Percentiles rank a stretch among this genome's conserved stretches.
Conservation (phyloP, 306 rosid species). For the Trifolium fragiferum region DNA sequence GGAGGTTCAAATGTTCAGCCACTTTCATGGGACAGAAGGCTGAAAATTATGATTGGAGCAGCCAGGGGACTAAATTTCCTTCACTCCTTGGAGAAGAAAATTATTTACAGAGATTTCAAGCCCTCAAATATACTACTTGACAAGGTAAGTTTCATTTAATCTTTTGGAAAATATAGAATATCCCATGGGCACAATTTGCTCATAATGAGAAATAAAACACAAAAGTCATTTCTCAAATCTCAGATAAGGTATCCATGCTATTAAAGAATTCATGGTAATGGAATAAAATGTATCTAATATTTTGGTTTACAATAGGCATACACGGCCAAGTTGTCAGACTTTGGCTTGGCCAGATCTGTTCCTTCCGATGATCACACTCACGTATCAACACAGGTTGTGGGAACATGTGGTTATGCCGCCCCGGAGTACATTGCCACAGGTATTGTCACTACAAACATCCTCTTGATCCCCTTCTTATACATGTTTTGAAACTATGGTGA, state of each 20-base stretch:
- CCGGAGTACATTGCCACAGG: constrained; percentile 84
- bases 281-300: constrained; percentile 18
- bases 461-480: constrained; percentile 19
- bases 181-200: constrained; percentile 31
- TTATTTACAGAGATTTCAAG: constrained; percentile 86
- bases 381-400: constrained; percentile 73
- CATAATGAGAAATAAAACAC: not conserved
- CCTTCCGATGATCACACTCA: constrained; percentile 72
- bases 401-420: constrained; percentile 83
- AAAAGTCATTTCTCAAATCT: constrained; percentile 14
- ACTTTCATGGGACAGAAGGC: constrained; percentile 76
- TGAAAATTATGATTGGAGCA: constrained; percentile 78
- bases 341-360: constrained; percentile 78
- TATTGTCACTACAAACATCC: constrained; percentile 40
- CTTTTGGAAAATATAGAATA: not conserved
- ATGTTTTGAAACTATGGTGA: not conserved
- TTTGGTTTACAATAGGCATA: constrained; percentile 57
- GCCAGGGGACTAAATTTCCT: constrained; percentile 88
- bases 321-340: constrained; percentile 75
- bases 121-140: constrained; percentile 88
- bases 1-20: constrained; percentile 80
- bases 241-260: not conserved
- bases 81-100: constrained; percentile 72
- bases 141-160: constrained; percentile 54
- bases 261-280: not conserved